Percentiles rank a stretch among this genome's conserved stretches.
These are phyloP conservation scores for Microsporum ferrugineum DNA, from an alignment of 2,329 filamentous ascomycete genomes.

Conservation along the genomic window DNA sequence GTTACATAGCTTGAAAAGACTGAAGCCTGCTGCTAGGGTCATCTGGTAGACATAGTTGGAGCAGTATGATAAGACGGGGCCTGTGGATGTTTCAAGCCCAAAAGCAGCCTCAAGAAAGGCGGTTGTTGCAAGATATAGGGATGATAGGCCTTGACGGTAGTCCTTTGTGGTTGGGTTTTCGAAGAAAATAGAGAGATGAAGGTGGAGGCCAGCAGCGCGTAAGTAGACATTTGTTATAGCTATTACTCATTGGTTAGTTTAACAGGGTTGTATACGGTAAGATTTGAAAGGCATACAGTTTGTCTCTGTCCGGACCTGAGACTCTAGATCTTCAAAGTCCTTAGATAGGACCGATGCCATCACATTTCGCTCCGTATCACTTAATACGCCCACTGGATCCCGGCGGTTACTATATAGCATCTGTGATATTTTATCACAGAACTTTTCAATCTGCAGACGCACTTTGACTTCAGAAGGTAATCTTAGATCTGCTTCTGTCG, in stretches of 20 bases:
- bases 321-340: conserved; percentile 42
- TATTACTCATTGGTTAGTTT: conserved; percentile 7
- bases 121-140: conserved; percentile 37
- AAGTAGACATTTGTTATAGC: conserved; percentile 39
- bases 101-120: conserved; percentile 38
- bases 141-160: conserved; percentile 36
- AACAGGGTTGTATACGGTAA: background rate
- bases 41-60: conserved; percentile 56
- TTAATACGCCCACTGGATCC: conserved; percentile 42
- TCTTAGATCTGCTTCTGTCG: conserved; percentile 35
- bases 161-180: conserved; percentile 37
- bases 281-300: conserved; percentile 26
- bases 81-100: conserved; percentile 33
- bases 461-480: conserved; percentile 42
- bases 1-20: conserved; percentile 54
- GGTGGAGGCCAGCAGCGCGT: conserved; percentile 37
- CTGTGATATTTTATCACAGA: conserved; percentile 47
- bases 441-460: conserved; percentile 46
- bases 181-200: conserved; percentile 41
- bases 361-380: conserved; percentile 34
- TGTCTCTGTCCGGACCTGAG: conserved; percentile 35
- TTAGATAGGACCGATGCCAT: conserved; percentile 36
- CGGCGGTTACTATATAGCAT: conserved; percentile 46
- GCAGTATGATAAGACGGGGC: conserved; percentile 42
- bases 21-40: conserved; percentile 53